phyloP scores from a whole-genome alignment of 805 yeast genomes.

The Sugiyamaella valdiviana region DNA sequence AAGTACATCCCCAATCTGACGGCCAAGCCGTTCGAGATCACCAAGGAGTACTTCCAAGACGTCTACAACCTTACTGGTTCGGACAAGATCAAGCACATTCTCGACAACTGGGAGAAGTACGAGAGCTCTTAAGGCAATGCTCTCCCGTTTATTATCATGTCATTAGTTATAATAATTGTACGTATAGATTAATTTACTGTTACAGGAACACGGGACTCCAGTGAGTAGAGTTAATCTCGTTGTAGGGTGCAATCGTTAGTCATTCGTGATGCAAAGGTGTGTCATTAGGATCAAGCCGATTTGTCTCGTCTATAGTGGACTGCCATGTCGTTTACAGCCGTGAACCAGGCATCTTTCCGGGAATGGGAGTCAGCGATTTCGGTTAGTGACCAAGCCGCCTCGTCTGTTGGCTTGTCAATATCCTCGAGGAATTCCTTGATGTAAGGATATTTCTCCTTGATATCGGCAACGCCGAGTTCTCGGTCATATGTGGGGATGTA shows the following conservation, averaged over 20 bases:
- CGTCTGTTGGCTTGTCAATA: background rate
- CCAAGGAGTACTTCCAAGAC: constrained; percentile 95
- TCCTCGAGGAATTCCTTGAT: background rate
- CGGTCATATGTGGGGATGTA: constrained; percentile 48
- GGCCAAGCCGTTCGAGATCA: constrained; percentile 91
- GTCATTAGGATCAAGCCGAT: background rate
- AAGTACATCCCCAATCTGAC: constrained; percentile 98
- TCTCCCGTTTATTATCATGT: constrained; percentile 1
- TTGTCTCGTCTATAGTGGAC: constrained; percentile 15
- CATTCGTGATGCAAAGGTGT: background rate
- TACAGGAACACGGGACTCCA: too few species aligned
- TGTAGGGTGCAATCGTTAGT: background rate
- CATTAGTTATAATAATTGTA: constrained; percentile 3
- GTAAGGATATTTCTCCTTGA: constrained; percentile 40
- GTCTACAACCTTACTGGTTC: constrained; percentile 89
- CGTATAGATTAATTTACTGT: background rate
- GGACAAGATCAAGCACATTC: constrained; percentile 79
- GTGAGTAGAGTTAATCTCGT: too few species aligned
- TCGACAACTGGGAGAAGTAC: constrained; percentile 94
- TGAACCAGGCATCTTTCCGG: constrained; percentile 25
- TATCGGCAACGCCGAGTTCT: constrained; percentile 39
- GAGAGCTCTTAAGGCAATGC: constrained; percentile 29
- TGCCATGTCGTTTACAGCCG: constrained; percentile 29
- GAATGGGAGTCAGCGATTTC: constrained; percentile 15
- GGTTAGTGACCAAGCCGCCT: constrained; percentile 10